Conservation (phyloP, 208 protist species). For the Polymyxa betae region DNA sequence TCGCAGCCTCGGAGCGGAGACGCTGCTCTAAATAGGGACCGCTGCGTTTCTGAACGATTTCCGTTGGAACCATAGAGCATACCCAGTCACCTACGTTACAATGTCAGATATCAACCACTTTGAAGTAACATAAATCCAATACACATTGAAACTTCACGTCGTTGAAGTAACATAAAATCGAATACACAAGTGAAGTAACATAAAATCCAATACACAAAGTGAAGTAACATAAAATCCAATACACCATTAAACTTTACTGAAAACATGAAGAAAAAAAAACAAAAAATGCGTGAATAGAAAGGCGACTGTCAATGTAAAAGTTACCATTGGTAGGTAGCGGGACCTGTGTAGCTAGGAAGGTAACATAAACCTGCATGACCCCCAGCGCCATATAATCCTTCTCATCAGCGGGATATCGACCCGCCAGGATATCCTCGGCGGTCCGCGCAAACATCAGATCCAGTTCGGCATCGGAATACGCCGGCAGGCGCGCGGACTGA, state of each 20-base stretch:
- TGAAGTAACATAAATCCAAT: no score
- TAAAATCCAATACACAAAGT: no score
- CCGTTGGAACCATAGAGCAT: neutral
- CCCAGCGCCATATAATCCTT: constrained; percentile 28
- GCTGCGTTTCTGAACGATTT: neutral
- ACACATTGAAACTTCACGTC: no score
- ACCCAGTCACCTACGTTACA: constrained; percentile 9
- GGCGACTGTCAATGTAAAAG: no score
- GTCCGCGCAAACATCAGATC: neutral
- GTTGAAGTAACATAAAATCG: no score
- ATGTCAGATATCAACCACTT: no score
- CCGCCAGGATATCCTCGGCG: neutral
- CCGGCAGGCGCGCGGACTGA: neutral
- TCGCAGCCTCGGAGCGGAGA: neutral
- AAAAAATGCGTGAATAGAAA: no score
- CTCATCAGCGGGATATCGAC: constrained; percentile 23
- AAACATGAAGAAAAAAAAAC: no score
- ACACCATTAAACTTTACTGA: no score
- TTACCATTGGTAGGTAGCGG: no score
- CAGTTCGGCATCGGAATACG: constrained; percentile 26
- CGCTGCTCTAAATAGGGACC: neutral
- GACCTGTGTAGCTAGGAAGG: neutral
- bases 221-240: no score
- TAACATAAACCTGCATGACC: neutral
- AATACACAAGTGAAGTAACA: no score